phyloP scores from a whole-genome alignment of 169 alveolate species.

The Plasmodium vinckei region DNA sequence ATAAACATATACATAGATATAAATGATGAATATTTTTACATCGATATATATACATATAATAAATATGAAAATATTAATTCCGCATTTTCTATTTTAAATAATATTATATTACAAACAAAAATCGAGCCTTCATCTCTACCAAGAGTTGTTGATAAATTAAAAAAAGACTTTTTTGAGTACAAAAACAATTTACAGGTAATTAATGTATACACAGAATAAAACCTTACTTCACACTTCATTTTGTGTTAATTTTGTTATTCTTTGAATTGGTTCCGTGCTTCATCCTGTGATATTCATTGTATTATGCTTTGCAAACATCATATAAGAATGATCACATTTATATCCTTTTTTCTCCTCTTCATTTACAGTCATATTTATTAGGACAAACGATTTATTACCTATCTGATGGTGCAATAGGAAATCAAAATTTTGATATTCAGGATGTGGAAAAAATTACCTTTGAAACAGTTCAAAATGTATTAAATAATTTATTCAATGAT shows the following conservation, averaged over 20 bases:
- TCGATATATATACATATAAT: constrained; percentile 82
- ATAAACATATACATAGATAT: constrained; percentile 85
- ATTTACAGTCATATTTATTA: constrained; percentile 76
- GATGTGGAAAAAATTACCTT: constrained; percentile 43
- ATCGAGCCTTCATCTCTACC: constrained; percentile 70
- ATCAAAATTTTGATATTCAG: constrained; percentile 77
- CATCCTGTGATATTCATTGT: no score
- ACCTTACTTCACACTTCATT: constrained; percentile 12
- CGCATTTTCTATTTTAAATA: constrained; percentile 69
- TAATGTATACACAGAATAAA: constrained; percentile 35
- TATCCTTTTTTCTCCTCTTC: neutral
- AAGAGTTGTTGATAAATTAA: constrained; percentile 78
- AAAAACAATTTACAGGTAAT: constrained; percentile 76
- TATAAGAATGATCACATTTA: no score
- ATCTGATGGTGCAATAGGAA: constrained; percentile 80
- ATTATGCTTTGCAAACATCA: no score
- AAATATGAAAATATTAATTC: constrained; percentile 44
- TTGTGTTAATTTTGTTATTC: neutral
- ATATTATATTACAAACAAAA: constrained; percentile 54
- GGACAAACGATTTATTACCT: constrained; percentile 82
- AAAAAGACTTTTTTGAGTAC: constrained; percentile 83
- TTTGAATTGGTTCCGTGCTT: no score
- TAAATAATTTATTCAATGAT: constrained; percentile 57
- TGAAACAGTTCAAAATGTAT: constrained; percentile 75
- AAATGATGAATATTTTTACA: constrained; percentile 84